Conservation (phyloP, 2,329 filamentous ascomycete species). For the Aspergillus sp. region DNA sequence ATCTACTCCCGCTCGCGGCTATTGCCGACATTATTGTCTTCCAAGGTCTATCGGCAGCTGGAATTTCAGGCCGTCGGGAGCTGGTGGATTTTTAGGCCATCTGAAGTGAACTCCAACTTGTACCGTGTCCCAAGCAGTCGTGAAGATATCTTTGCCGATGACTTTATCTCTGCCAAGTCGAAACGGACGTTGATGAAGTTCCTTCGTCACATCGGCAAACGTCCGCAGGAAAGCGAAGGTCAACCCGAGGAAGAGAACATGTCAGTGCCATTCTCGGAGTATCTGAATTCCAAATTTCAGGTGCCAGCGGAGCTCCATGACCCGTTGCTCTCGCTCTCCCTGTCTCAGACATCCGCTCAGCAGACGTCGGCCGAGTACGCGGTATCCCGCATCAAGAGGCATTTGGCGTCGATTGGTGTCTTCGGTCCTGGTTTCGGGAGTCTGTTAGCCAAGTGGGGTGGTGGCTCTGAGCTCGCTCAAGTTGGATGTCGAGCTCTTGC, state of each 20-base stretch:
- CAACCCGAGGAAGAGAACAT: slow-evolving; percentile 48
- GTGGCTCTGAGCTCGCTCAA: slow-evolving; percentile 80
- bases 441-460: slow-evolving; percentile 88
- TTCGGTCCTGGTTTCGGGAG: slow-evolving; percentile 87
- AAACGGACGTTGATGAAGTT: slow-evolving; percentile 92
- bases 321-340: slow-evolving; percentile 61
- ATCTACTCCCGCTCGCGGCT: slow-evolving; percentile 77
- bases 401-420: slow-evolving; percentile 77
- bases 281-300: slow-evolving; percentile 51
- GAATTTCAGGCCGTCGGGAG: slow-evolving; percentile 91
- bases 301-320: slow-evolving; percentile 62
- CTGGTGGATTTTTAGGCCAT: slow-evolving; percentile 65
- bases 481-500: slow-evolving; percentile 84
- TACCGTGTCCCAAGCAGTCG: slow-evolving; percentile 76
- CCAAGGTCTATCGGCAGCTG: slow-evolving; percentile 77
- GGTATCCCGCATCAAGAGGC: slow-evolving; percentile 65
- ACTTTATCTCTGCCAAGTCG: slow-evolving; percentile 65
- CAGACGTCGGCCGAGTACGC: slow-evolving; percentile 60
- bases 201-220: slow-evolving; percentile 69
- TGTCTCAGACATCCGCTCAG: slow-evolving; percentile 56
- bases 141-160: slow-evolving; percentile 83
- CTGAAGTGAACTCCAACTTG: slow-evolving; percentile 34
- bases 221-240: slow-evolving; percentile 47
- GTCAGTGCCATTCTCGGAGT: slow-evolving; percentile 47
- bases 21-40: slow-evolving; percentile 75